phyloP scores from a whole-genome alignment of 2,329 filamentous ascomycete genomes.

The Colletotrichum melonis region DNA sequence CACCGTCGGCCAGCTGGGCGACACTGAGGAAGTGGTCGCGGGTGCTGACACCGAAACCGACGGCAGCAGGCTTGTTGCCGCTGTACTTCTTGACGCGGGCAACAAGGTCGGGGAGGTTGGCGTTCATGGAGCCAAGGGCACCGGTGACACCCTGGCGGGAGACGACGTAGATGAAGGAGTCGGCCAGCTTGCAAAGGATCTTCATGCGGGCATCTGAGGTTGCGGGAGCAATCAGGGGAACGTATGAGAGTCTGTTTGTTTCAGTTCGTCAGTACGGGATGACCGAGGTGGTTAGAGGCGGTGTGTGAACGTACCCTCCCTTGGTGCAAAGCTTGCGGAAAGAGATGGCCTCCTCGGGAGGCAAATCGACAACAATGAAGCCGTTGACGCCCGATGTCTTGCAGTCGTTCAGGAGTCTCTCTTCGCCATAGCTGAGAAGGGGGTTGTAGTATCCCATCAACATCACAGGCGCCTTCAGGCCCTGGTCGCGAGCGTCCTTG shows the following conservation, averaged over 20 bases:
- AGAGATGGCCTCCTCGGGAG: slow-evolving; percentile 92
- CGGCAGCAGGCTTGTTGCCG: slow-evolving; percentile 87
- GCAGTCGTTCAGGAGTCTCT: slow-evolving; percentile 86
- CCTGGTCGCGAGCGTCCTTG: slow-evolving; percentile 79
- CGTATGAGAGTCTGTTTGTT: slow-evolving; percentile 80
- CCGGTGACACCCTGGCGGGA: slow-evolving; percentile 97
- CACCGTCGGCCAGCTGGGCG: slow-evolving; percentile 86
- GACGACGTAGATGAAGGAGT: slow-evolving; percentile 99
- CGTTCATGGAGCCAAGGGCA: slow-evolving; percentile 84
- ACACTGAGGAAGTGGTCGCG: slow-evolving; percentile 92
- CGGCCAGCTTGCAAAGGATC: slow-evolving; percentile 93
- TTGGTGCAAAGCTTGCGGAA: slow-evolving; percentile 88
- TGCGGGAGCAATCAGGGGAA: slow-evolving; percentile 94
- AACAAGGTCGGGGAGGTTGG: slow-evolving; percentile 83
- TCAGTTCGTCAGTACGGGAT: background rate
- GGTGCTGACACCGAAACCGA: slow-evolving; percentile 97
- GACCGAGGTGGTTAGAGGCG: background rate
- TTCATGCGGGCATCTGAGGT: slow-evolving; percentile 96
- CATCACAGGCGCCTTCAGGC: slow-evolving; percentile 84
- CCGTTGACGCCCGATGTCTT: slow-evolving; percentile 89
- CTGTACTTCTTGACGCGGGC: slow-evolving; percentile 92
- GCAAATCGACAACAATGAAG: slow-evolving; percentile 96
- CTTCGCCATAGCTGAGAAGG: slow-evolving; percentile 92
- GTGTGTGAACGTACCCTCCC: slow-evolving; percentile 70
- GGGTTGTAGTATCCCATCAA: slow-evolving; percentile 99